phyloP scores from a whole-genome alignment of 345 rosid species.

The Aurinia saxatilis region DNA sequence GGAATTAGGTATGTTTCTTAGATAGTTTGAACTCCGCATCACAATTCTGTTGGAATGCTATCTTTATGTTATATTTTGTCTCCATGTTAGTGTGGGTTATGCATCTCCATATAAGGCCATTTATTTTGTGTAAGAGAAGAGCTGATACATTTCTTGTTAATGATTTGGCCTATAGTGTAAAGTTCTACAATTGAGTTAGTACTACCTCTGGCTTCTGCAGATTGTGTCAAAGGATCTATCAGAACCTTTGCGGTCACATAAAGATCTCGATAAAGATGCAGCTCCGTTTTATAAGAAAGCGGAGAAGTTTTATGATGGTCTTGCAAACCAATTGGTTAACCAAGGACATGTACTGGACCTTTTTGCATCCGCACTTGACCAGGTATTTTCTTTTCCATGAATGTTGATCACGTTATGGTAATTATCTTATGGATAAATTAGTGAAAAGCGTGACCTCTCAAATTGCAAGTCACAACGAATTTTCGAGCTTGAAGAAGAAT shows the following conservation, averaged over 20 bases:
- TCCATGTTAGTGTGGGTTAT: neutral
- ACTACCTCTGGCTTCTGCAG: constrained; percentile 40
- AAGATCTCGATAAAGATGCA: constrained; percentile 99
- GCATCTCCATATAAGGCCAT: neutral
- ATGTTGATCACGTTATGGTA: neutral
- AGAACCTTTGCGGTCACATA: constrained; percentile 98
- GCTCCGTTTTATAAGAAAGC: constrained; percentile 96
- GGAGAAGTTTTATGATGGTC: constrained; percentile 77
- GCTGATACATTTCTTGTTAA: neutral
- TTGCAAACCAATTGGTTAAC: constrained; percentile 91
- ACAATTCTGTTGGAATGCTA: neutral
- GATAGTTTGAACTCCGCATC: neutral
- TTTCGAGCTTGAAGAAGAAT: constrained; percentile 8
- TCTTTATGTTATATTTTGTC: neutral
- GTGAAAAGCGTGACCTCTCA: neutral
- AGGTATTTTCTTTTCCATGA: constrained; percentile 44
- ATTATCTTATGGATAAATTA: neutral
- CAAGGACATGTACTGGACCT: constrained; percentile 98
- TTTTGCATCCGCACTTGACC: constrained; percentile 98
- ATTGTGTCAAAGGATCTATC: constrained; percentile 93
- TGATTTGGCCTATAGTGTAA: neutral
- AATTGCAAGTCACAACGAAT: neutral
- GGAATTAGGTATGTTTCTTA: neutral
- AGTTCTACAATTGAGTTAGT: constrained; percentile 6
- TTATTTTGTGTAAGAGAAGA: constrained; percentile 2